Conservation (phyloP, 208 protist genomes). For the Trypanosoma brucei region DNA sequence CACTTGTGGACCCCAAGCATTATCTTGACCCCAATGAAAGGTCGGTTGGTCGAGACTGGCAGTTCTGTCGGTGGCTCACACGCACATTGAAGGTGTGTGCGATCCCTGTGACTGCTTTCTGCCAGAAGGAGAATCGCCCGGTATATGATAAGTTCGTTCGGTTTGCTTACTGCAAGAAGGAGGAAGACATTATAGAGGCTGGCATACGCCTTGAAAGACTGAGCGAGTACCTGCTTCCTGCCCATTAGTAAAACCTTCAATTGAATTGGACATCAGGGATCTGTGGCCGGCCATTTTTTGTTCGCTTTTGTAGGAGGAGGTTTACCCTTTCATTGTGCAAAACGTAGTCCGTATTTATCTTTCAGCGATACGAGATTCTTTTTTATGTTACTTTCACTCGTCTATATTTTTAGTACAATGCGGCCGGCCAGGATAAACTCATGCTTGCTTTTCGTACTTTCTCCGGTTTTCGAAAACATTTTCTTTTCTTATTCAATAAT, state of each 20-base stretch:
- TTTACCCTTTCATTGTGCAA: no score
- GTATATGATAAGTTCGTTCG: conserved; percentile 71
- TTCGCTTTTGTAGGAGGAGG: no score
- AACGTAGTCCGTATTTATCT: no score
- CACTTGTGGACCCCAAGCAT: conserved; percentile 54
- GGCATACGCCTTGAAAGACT: conserved; percentile 50
- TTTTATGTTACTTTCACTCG: no score
- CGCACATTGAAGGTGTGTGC: conserved; percentile 76
- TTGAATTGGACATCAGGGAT: no score
- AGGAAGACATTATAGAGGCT: conserved; percentile 46
- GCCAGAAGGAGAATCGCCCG: conserved; percentile 32
- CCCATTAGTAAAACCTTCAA: background rate
- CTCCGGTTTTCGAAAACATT: no score
- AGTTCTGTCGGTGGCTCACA: conserved; percentile 88
- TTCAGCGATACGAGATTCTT: no score
- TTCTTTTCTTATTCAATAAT: no score
- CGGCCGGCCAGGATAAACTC: no score
- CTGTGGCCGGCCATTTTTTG: no score
- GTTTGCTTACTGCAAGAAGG: conserved; percentile 87
- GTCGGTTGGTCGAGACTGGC: conserved; percentile 62
- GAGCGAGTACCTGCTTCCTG: conserved; percentile 27
- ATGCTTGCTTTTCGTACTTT: no score
- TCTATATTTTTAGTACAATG: no score
- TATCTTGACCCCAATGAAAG: conserved; percentile 55
- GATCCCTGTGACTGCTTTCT: conserved; percentile 86